A percentile compares a stretch with the other conserved stretches of the same genome.
These are phyloP conservation scores for Sorghum bicolor DNA, from an alignment of 176 grass and related monocot genomes.

Conservation along the genomic window DNA sequence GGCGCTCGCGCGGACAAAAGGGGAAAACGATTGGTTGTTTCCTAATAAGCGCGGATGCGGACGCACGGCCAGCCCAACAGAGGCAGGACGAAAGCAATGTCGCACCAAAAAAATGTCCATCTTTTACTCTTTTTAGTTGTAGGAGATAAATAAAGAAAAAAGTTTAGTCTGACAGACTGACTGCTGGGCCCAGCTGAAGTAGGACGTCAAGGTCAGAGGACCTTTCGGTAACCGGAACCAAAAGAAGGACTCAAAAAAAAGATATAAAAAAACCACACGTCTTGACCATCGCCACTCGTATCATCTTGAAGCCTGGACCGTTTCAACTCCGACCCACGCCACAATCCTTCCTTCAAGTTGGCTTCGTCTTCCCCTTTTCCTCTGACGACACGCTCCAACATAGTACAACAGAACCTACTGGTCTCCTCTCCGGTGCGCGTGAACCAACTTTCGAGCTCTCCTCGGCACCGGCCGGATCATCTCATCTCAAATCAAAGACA, in stretches of 20 bases:
- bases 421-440: not conserved
- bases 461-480: slow-evolving; percentile 24
- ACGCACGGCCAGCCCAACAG: too few relatives aligned
- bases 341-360: not conserved
- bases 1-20: too few relatives aligned
- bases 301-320: slow-evolving; percentile 19
- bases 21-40: too few relatives aligned
- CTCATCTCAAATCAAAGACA: not conserved
- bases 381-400: not conserved
- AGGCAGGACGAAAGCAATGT: too few relatives aligned
- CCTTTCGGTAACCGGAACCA: not conserved
- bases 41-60: too few relatives aligned
- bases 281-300: not conserved
- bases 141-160: too few relatives aligned
- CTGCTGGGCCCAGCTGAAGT: slow-evolving; percentile 7
- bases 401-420: not conserved
- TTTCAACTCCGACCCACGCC: slow-evolving; percentile 16
- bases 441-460: not conserved
- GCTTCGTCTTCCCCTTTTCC: not conserved
- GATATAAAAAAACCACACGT: not conserved
- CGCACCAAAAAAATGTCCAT: too few relatives aligned
- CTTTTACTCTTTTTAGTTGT: too few relatives aligned
- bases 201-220: slow-evolving; percentile 17
- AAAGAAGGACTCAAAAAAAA: not conserved
- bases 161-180: slow-evolving; percentile 15